Percentiles rank a stretch among this genome's conserved stretches.
Conservation (phyloP, 2,329 filamentous ascomycete species). For the Neoscytalidium dimidiatum region DNA sequence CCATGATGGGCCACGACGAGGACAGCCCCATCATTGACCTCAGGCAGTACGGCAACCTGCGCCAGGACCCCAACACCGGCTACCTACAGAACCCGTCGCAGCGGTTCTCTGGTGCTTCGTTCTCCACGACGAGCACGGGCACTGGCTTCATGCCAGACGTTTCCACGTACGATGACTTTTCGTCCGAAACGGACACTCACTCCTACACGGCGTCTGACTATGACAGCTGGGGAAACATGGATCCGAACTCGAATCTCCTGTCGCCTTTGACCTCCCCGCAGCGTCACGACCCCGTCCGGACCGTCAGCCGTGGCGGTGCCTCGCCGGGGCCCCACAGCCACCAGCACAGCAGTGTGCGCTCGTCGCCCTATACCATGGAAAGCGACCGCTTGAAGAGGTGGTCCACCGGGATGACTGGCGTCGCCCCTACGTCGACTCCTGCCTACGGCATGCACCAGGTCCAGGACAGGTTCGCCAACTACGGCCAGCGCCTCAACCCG, state of each 20-base stretch:
- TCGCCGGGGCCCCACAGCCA: constrained; percentile 62
- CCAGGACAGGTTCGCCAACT: constrained; percentile 63
- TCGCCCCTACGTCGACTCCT: constrained; percentile 60
- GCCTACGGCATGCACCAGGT: constrained; percentile 58
- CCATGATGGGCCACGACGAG: constrained; percentile 40
- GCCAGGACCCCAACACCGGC: constrained; percentile 29
- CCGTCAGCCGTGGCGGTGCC: constrained; percentile 66
- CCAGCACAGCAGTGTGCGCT: constrained; percentile 62
- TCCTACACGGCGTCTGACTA: constrained; percentile 60
- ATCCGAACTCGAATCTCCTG: constrained; percentile 66
- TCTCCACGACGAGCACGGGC: constrained; percentile 66
- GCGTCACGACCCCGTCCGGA: constrained; percentile 52
- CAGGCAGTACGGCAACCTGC: constrained; percentile 34
- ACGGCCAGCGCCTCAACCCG: constrained; percentile 57
- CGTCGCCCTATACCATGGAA: constrained; percentile 70
- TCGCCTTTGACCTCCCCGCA: constrained; percentile 74
- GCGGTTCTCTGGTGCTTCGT: constrained; percentile 72
- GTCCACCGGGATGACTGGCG: constrained; percentile 62
- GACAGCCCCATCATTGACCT: constrained; percentile 44
- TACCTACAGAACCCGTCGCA: constrained; percentile 56
- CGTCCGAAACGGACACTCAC: constrained; percentile 65
- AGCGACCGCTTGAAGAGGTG: constrained; percentile 69
- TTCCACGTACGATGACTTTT: constrained; percentile 69
- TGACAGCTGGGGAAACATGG: constrained; percentile 68
- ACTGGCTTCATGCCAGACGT: constrained; percentile 63